Conservation (phyloP, 805 yeast species). For the Candida pini region DNA sequence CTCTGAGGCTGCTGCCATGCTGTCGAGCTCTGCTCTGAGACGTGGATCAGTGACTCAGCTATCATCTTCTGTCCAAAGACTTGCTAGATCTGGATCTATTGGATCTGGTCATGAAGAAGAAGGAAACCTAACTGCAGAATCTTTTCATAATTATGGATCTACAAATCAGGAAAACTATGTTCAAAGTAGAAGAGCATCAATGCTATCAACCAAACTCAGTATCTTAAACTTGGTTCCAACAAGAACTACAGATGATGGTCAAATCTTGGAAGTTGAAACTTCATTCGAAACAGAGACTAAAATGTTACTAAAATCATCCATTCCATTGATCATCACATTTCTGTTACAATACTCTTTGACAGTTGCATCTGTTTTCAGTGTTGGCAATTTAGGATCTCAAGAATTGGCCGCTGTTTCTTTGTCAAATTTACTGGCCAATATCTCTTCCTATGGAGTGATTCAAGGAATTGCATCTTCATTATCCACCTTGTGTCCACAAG, state of each 20-base stretch:
- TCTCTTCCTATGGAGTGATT: conserved; percentile 49
- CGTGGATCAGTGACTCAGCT: conserved; percentile 20
- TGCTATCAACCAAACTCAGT: conserved; percentile 13
- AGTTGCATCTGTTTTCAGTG: conserved; percentile 48
- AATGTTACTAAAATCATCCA: conserved; percentile 36
- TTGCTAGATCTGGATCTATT: conserved; percentile 8
- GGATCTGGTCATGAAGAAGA: conserved; percentile 9
- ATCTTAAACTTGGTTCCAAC: conserved; percentile 14
- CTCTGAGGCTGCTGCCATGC: conserved; percentile 11
- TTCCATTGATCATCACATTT: conserved; percentile 49
- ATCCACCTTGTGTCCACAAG: conserved; percentile 57
- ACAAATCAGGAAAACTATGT: conserved; percentile 16
- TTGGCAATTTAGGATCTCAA: conserved; percentile 54
- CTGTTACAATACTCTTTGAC: conserved; percentile 49
- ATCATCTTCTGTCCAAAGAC: conserved; percentile 3
- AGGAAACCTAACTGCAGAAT: conserved; percentile 5
- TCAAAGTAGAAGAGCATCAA: conserved; percentile 24
- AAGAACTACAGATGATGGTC: conserved; percentile 17
- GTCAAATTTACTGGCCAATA: conserved; percentile 52
- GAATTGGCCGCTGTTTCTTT: conserved; percentile 55
- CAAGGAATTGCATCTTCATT: conserved; percentile 55
- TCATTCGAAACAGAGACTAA: conserved; percentile 29
- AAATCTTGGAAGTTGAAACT: conserved; percentile 37
- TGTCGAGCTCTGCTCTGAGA: conserved; percentile 11
- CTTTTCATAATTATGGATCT: conserved; percentile 17